Conservation (phyloP, 345 rosid genomes). For the Hirschfeldia incana region DNA sequence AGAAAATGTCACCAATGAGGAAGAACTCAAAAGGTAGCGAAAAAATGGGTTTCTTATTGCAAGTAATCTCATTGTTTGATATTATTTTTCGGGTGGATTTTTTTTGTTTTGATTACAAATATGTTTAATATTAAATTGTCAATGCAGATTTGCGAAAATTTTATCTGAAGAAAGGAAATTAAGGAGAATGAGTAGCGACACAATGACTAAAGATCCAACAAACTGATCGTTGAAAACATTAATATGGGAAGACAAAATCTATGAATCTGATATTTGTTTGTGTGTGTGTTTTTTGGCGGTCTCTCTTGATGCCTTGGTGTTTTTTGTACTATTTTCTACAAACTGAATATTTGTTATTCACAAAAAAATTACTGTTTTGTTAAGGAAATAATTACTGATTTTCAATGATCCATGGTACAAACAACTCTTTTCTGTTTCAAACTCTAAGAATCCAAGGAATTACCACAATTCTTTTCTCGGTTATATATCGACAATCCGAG, state of each 20-base stretch:
- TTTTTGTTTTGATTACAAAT: not conserved
- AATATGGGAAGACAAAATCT: not conserved
- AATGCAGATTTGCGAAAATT: conserved; percentile 50
- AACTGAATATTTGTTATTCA: not conserved
- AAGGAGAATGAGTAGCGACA: conserved; percentile 24
- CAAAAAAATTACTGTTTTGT: not conserved
- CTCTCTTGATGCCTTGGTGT: not conserved
- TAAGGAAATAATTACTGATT: not conserved
- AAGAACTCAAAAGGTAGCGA: conserved; percentile 37
- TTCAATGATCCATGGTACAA: not conserved
- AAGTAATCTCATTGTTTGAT: not conserved
- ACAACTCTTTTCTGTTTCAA: conserved; percentile 43
- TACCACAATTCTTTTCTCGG: not conserved
- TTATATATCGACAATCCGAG: conserved; percentile 51
- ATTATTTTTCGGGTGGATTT: not conserved
- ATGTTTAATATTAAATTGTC: not conserved
- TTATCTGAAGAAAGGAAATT: conserved; percentile 54
- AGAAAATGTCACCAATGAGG: conserved; percentile 50
- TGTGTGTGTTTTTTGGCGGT: conserved; percentile 1
- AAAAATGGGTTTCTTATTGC: not conserved
- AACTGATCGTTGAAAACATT: conserved; percentile 4
- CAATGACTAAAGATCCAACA: conserved; percentile 9
- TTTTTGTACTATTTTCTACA: not conserved
- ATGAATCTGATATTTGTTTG: not conserved
- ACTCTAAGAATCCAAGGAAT: not conserved